A percentile compares a stretch with the other conserved stretches of the same genome.
Conservation (phyloP, 495 filamentous ascomycete genomes). For the Neurospora sp. region DNA sequence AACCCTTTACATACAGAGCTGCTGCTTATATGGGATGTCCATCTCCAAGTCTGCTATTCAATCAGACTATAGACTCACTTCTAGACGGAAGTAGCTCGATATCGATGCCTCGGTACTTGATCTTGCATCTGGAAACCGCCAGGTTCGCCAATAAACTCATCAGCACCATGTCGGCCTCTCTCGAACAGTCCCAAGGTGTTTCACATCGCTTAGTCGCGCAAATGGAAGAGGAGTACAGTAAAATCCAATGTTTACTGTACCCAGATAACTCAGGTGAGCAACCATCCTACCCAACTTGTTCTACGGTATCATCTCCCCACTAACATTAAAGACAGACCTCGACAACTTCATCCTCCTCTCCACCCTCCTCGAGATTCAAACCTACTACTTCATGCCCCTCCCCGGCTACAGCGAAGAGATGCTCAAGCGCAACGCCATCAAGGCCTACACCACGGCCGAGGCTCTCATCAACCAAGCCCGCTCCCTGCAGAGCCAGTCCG, state of each 20-base stretch:
- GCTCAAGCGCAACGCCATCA: slow-evolving; percentile 31
- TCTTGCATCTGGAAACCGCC: slow-evolving; percentile 30
- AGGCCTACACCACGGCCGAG: slow-evolving; percentile 30
- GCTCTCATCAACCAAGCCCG: slow-evolving; percentile 21
- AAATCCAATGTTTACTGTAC: slow-evolving; percentile 28
- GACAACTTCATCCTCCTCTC: slow-evolving; percentile 31
- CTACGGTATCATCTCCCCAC: neutral
- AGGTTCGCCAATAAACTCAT: slow-evolving; percentile 30
- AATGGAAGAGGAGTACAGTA: slow-evolving; percentile 34
- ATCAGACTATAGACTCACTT: slow-evolving; percentile 29
- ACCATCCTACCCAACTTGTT: neutral
- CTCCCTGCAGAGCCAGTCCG: slow-evolving; percentile 19
- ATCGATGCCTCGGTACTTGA: slow-evolving; percentile 29
- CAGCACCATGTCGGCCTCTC: slow-evolving; percentile 28
- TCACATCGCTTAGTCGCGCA: slow-evolving; percentile 28
- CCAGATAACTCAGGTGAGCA: slow-evolving; percentile 30
- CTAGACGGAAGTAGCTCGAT: slow-evolving; percentile 27
- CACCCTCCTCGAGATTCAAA: slow-evolving; percentile 34
- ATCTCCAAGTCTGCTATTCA: slow-evolving; percentile 29
- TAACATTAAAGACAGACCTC: slow-evolving; percentile 17
- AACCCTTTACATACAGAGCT: slow-evolving; percentile 9
- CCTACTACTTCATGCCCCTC: slow-evolving; percentile 35
- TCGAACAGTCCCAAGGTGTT: slow-evolving; percentile 31
- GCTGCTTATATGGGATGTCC: slow-evolving; percentile 30
- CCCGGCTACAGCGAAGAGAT: slow-evolving; percentile 23